Base-by-base conservation (phyloP, 2,329 filamentous ascomycete genomes). In the Apiospora malaysiana region DNA sequence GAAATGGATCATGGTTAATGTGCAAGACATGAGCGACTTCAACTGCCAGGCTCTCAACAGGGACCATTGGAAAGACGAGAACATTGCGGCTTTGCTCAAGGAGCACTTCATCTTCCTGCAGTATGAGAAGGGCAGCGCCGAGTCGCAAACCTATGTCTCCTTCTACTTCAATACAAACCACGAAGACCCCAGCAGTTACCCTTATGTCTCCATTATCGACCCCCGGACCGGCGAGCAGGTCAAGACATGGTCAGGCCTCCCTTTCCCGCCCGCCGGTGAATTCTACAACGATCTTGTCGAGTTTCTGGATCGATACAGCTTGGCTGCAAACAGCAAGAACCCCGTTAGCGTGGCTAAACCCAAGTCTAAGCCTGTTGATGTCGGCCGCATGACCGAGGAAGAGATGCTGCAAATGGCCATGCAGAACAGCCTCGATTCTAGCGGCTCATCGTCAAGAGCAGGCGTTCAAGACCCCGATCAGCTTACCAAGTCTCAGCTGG, bases 91-190 rank as follows among this genome's bases (percentile, higher is more conserved):
- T n/a, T 89, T 97, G 0, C 87, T 99, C 42, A 89, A 89, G 76
- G 95, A 98, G 79, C 95, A 97, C 82, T 99, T 99, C 80, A 88
- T 99, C 75, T 99, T 99, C 82, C 84, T 99, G 76, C 96, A 99
- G 79, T 98, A 96, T 83, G 90, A 92, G 75, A 97, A 97, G 82
- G 91, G 94, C 74, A 94, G 97, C 75, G 88, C 90, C 0, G 88
- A 91, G 47, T 94, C 93, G 0, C 86, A 90, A 74, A 91, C 94
- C 74, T 99, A 97, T 81, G 86, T 97, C 72, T 93, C 93, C 70
- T 97, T 97, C 81, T 99, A 99, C 84, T 95, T 98, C 73, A 85
- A 85, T 79, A 88, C 90, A 70, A 85, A 86, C 59, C 90, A 93
- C 75, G 94, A 97, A 77, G 92, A 92, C 77, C 88, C 91, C n/a